A percentile compares a stretch with the other conserved stretches of the same genome.
Evolutionary conservation across 345 rosid genomes (phyloP).

Genomic region (Lepidium africanum): DNA sequence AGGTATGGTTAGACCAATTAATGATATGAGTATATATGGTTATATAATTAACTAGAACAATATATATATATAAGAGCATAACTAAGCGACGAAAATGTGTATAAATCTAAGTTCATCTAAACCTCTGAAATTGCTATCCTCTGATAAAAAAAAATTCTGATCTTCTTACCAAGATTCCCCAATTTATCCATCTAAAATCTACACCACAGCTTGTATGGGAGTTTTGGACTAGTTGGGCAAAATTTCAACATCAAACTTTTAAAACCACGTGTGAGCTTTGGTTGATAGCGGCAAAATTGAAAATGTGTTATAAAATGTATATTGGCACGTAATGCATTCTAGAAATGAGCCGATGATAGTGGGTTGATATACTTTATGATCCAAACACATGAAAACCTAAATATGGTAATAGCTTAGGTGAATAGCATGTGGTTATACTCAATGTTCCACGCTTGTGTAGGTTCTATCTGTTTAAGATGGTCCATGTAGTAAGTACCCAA

Average conservation of each 20-base stretch:
- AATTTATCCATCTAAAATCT: neutral
- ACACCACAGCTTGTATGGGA: neutral
- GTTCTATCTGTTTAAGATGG: conserved; percentile 17
- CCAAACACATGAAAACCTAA: conserved; percentile 5
- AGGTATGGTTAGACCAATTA: neutral
- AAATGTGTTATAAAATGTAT: neutral
- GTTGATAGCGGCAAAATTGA: conserved; percentile 1
- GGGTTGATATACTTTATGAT: conserved; percentile 17
- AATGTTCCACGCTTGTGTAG: conserved; percentile 22
- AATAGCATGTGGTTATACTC: conserved; percentile 25
- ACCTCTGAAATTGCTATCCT: too few relatives aligned
- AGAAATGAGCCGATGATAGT: conserved; percentile 1
- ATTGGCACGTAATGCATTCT: neutral
- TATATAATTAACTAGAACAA: neutral
- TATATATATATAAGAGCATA: too few relatives aligned
- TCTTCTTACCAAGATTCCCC: neutral
- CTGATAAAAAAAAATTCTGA: too few relatives aligned
- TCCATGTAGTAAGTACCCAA: conserved; percentile 11
- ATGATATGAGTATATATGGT: neutral
- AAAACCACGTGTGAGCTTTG: conserved; percentile 1
- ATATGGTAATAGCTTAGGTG: conserved; percentile 29
- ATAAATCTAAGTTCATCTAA: too few relatives aligned
- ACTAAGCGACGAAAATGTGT: neutral
- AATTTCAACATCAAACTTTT: conserved; percentile 19
- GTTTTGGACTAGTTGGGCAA: conserved; percentile 4